Conservation (phyloP, 805 yeast genomes). For the Zygoascus tannicola region DNA sequence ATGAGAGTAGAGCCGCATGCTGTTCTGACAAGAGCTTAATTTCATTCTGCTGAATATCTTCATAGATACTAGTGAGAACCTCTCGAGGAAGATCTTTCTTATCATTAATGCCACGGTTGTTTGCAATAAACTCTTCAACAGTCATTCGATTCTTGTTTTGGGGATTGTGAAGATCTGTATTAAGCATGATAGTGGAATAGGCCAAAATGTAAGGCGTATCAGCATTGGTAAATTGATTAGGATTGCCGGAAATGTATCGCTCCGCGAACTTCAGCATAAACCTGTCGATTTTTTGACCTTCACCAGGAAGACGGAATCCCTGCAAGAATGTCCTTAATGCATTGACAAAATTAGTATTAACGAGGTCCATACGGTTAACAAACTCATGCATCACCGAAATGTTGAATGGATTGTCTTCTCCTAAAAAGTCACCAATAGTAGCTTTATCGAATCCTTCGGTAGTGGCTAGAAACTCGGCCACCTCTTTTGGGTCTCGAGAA, state of each 20-base stretch:
- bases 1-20: conserved; percentile 77
- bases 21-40: conserved; percentile 90
- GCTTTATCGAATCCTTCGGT: conserved; percentile 74
- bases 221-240: conserved; percentile 79
- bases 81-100: conserved; percentile 75
- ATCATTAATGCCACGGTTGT: conserved; percentile 88
- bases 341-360: conserved; percentile 60
- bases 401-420: conserved; percentile 75
- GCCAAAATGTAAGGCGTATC: conserved; percentile 90
- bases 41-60: conserved; percentile 75
- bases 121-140: conserved; percentile 71
- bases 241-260: conserved; percentile 80
- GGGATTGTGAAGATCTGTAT: conserved; percentile 87
- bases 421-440: conserved; percentile 81
- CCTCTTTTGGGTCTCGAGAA: conserved; percentile 50
- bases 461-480: conserved; percentile 64
- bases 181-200: conserved; percentile 84
- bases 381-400: conserved; percentile 86
- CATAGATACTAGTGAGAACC: conserved; percentile 55
- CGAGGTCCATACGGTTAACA: conserved; percentile 79
- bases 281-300: conserved; percentile 94
- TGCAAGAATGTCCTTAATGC: conserved; percentile 81
- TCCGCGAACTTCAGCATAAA: conserved; percentile 96
- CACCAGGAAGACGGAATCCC: conserved; percentile 91
- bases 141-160: conserved; percentile 86